phyloP scores from a whole-genome alignment of 2,329 filamentous ascomycete species.

The Ophiocordyceps camponoti-saundersi region DNA sequence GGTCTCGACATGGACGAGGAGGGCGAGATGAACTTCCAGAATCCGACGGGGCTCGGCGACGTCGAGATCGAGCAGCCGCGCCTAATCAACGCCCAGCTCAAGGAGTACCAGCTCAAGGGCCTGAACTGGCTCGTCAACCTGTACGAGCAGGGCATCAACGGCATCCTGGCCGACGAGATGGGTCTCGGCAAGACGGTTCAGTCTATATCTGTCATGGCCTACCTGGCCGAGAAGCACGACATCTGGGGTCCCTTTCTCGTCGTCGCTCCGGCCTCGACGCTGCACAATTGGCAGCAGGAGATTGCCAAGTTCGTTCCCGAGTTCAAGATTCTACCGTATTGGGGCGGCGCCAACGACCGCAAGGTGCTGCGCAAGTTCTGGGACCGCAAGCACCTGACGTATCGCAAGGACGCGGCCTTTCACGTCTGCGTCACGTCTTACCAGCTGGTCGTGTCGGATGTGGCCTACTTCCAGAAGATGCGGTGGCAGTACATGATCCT shows the following conservation, averaged over 20 bases:
- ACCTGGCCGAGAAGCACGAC: slow-evolving; percentile 90
- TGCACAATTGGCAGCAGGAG: slow-evolving; percentile 99
- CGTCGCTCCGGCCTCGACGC: slow-evolving; percentile 84
- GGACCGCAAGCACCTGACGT: slow-evolving; percentile 95
- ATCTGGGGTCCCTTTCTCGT: slow-evolving; percentile 98
- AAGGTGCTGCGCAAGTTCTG: slow-evolving; percentile 97
- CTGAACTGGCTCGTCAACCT: slow-evolving; percentile 98
- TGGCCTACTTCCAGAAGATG: slow-evolving; percentile 97
- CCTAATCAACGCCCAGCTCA: slow-evolving; percentile 82
- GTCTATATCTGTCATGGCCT: slow-evolving; percentile 98
- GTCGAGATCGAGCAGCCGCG: slow-evolving; percentile 91
- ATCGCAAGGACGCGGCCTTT: slow-evolving; percentile 83
- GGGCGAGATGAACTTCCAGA: slow-evolving; percentile 99
- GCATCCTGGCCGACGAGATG: slow-evolving; percentile 97
- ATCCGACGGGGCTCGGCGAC: slow-evolving; percentile 85
- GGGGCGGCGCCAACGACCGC: slow-evolving; percentile 84
- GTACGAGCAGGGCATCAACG: slow-evolving; percentile 99
- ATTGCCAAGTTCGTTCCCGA: slow-evolving; percentile 88
- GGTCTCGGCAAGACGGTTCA: slow-evolving; percentile 98
- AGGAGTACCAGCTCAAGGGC: slow-evolving; percentile 97
- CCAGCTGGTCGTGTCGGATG: slow-evolving; percentile 89
- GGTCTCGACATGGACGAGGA: slow-evolving; percentile 63
- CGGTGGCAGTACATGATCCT: slow-evolving; percentile 99
- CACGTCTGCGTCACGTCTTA: slow-evolving; percentile 95
- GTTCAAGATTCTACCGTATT: slow-evolving; percentile 92